Evolutionary conservation across 345 rosid genomes (phyloP).

Genomic region (Microcos paniculata): DNA sequence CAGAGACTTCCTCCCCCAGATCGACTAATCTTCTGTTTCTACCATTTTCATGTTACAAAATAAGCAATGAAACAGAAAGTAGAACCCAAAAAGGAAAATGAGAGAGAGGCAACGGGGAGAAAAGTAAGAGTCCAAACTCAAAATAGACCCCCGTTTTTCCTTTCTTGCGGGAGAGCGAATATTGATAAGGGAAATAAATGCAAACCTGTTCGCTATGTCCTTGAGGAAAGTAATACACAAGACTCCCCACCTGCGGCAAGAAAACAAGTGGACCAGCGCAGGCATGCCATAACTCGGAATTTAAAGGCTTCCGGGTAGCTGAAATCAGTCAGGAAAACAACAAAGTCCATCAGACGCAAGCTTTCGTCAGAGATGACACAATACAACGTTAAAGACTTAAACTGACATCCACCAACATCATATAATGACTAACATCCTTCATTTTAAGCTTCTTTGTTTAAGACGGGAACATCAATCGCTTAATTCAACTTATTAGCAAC

Average conservation of each 20-base stretch:
- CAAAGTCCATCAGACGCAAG: conserved; percentile 6
- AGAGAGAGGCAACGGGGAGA: background rate
- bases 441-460: conserved; percentile 1
- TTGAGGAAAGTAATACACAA: conserved; percentile 93
- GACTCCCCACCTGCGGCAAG: conserved; percentile 93
- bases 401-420: background rate
- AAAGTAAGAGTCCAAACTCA: background rate
- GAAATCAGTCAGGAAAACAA: conserved; percentile 24
- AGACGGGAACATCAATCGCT: background rate
- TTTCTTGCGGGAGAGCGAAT: background rate
- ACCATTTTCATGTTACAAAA: background rate
- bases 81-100: too few species aligned
- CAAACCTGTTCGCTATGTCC: conserved; percentile 99
- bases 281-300: conserved; percentile 96
- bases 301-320: conserved; percentile 71
- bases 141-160: background rate
- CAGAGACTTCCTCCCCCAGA: background rate
- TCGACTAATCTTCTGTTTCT: background rate
- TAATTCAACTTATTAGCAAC: background rate
- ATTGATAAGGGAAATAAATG: conserved; percentile 18
- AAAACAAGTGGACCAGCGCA: conserved; percentile 98
- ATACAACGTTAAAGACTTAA: background rate
- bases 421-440: background rate
- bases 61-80: background rate
- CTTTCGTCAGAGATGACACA: conserved; percentile 1